Percentiles rank a stretch among this genome's conserved stretches.
These are phyloP conservation scores for Cyclotella choctawhatcheeana DNA, from an alignment of 108 stramenopile genomes.

Conservation along the genomic window DNA sequence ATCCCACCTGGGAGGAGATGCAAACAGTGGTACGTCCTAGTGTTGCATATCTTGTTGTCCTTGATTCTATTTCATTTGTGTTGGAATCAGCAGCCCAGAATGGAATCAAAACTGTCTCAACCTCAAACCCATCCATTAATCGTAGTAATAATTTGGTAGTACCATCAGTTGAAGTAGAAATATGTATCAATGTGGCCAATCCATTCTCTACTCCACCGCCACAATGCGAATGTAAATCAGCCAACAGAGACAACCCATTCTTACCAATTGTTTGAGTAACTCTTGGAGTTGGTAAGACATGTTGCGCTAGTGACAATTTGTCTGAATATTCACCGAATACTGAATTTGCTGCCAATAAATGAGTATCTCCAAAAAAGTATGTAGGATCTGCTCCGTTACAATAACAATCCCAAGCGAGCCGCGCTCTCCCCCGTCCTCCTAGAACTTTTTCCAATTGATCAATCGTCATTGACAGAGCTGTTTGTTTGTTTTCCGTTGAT, in stretches of 20 bases:
- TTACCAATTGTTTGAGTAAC: constrained; percentile 57
- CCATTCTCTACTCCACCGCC: constrained; percentile 68
- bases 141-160: constrained; percentile 57
- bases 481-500: constrained; percentile 5
- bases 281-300: constrained; percentile 58
- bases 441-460: constrained; percentile 60
- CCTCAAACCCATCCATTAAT: constrained; percentile 43
- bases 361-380: constrained; percentile 31
- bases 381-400: constrained; percentile 70
- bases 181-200: constrained; percentile 63
- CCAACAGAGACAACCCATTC: constrained; percentile 45
- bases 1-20: constrained; percentile 90
- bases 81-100: constrained; percentile 23
- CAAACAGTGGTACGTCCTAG: constrained; percentile 64
- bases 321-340: constrained; percentile 9
- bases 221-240: constrained; percentile 46
- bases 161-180: constrained; percentile 52
- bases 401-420: constrained; percentile 77
- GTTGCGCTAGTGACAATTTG: neutral
- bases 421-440: constrained; percentile 70
- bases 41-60: constrained; percentile 3
- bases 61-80: neutral
- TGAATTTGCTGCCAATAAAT: no score
- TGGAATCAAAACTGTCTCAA: constrained; percentile 47
- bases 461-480: constrained; percentile 68